Percentiles rank a stretch among this genome's conserved stretches.
Conservation (phyloP, 352 stramenopile species). For the Blastocystis sp. region DNA sequence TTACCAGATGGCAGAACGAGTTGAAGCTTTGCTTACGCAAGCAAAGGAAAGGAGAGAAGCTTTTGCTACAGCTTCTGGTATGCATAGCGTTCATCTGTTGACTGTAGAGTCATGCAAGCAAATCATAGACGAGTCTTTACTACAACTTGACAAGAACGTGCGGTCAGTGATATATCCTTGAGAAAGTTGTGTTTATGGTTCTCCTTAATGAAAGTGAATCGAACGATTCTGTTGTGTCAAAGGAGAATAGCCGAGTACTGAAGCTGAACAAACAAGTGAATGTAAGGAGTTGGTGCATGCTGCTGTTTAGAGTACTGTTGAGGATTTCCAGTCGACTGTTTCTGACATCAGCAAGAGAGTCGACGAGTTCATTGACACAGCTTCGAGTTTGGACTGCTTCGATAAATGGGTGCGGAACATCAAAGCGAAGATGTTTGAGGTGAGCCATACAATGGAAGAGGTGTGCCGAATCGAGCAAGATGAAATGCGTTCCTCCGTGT, state of each 20-base stretch:
- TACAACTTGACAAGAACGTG: background rate
- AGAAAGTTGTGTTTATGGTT: background rate
- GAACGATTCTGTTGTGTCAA: background rate
- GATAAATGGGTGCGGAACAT: slow-evolving; percentile 38
- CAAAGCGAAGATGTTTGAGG: slow-evolving; percentile 55
- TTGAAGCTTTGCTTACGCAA: background rate
- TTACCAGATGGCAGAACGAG: slow-evolving; percentile 1
- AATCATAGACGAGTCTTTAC: background rate
- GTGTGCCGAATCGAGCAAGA: slow-evolving; percentile 44
- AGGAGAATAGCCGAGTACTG: background rate
- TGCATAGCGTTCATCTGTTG: background rate
- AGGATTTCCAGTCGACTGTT: background rate
- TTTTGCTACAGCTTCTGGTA: background rate
- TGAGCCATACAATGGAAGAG: slow-evolving; percentile 53
- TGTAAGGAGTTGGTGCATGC: background rate
- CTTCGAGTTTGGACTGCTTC: slow-evolving; percentile 43
- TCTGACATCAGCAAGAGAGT: background rate
- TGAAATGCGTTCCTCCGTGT: background rate
- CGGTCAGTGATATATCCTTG: slow-evolving; percentile 17
- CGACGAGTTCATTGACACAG: background rate
- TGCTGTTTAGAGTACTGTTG: slow-evolving; percentile 31
- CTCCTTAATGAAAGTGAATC: background rate
- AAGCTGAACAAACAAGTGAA: slow-evolving; percentile 27
- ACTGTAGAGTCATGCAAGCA: slow-evolving; percentile 6
- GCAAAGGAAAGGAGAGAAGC: slow-evolving; percentile 19